Evolutionary conservation across 805 yeast species (phyloP).

Genomic region (Scheffersomyces amazonensis): DNA sequence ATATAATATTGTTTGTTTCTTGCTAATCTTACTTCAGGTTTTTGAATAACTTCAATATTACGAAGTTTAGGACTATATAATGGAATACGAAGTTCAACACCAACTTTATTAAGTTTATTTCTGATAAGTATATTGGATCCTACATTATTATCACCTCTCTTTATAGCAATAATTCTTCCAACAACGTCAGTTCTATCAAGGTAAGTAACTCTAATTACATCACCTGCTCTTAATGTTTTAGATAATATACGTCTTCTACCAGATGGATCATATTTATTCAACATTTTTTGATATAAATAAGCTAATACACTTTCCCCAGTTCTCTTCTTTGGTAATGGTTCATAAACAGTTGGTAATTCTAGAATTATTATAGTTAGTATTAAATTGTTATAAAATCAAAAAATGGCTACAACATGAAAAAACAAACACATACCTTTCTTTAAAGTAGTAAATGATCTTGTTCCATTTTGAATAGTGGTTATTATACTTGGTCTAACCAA

Average conservation of each 20-base stretch:
- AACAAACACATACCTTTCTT: constrained; percentile 2
- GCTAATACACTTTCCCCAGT: constrained; percentile 43
- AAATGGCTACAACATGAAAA: background rate
- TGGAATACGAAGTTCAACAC: constrained; percentile 81
- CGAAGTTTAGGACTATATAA: constrained; percentile 76
- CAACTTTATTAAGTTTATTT: constrained; percentile 77
- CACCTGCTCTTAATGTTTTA: constrained; percentile 67
- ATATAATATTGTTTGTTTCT: constrained; percentile 90
- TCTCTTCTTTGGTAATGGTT: constrained; percentile 50
- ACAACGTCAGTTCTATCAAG: constrained; percentile 63
- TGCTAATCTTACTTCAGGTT: constrained; percentile 65
- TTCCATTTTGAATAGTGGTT: background rate
- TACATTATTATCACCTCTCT: constrained; percentile 55
- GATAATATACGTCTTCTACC: constrained; percentile 44
- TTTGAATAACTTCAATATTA: constrained; percentile 73
- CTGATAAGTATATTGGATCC: constrained; percentile 79
- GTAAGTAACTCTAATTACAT: constrained; percentile 72
- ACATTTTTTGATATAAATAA: constrained; percentile 49
- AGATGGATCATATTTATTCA: constrained; percentile 62
- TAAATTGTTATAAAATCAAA: background rate
- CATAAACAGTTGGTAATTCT: constrained; percentile 37
- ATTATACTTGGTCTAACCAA: background rate
- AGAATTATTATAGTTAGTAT: background rate
- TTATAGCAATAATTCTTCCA: constrained; percentile 78
- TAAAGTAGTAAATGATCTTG: constrained; percentile 2